Percentiles rank a stretch among this genome's conserved stretches.
Conservation (phyloP, 306 rosid genomes). For the Gillenia trifoliata region DNA sequence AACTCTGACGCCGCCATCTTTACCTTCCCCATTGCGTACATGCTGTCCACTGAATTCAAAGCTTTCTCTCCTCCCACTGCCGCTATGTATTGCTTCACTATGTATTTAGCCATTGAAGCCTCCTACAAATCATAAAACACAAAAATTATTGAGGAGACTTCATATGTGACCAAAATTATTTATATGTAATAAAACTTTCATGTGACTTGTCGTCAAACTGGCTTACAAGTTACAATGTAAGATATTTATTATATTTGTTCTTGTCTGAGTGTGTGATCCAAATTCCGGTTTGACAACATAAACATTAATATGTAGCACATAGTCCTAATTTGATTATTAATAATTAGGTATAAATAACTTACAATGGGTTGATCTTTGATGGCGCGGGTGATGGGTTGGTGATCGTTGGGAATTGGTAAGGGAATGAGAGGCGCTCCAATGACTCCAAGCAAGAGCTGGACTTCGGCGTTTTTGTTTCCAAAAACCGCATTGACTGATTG, state of each 20-base stretch:
- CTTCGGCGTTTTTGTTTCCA: constrained; percentile 64
- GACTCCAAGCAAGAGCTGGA: constrained; percentile 80
- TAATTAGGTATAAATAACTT: constrained; percentile 6
- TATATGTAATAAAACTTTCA: neutral
- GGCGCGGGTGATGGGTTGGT: constrained; percentile 47
- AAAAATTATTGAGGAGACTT: neutral
- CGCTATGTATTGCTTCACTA: constrained; percentile 81
- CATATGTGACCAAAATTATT: neutral
- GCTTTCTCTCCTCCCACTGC: constrained; percentile 87
- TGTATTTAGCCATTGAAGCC: constrained; percentile 77
- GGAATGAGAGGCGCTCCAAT: constrained; percentile 90
- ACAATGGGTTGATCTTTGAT: constrained; percentile 83
- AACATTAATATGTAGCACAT: neutral
- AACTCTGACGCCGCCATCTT: constrained; percentile 74
- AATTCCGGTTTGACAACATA: neutral
- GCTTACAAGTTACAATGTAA: too few species aligned
- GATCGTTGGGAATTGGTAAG: constrained; percentile 45
- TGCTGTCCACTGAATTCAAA: constrained; percentile 59
- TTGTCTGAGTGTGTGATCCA: neutral
- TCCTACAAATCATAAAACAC: constrained; percentile 36
- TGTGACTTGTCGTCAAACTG: neutral
- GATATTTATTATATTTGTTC: neutral
- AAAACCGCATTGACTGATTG: constrained; percentile 30
- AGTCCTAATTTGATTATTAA: neutral
- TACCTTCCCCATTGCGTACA: constrained; percentile 98